These are phyloP conservation scores for Areca catechu DNA, from an alignment of 176 grass and related monocot species.

Conservation along the genomic window DNA sequence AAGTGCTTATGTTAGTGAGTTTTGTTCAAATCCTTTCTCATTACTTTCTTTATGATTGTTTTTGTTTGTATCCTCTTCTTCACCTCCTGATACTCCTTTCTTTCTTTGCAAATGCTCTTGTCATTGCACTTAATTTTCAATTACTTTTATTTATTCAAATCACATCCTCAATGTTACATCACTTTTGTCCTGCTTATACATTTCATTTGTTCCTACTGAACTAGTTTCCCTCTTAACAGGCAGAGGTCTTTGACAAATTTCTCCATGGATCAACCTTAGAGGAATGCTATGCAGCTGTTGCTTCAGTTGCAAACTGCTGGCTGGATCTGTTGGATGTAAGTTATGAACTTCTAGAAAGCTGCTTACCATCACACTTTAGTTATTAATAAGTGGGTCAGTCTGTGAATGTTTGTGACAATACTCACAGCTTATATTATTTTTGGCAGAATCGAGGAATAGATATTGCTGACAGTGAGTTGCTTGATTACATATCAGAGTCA, in stretches of 20 bases:
- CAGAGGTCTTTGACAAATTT: conserved; percentile 98
- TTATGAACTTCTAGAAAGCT: not conserved
- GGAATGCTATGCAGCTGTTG: conserved; percentile 95
- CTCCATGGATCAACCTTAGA: conserved; percentile 91
- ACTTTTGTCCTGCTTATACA: too few relatives aligned
- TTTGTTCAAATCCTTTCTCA: too few relatives aligned
- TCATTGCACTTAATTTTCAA: too few relatives aligned
- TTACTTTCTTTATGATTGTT: too few relatives aligned
- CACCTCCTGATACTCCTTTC: too few relatives aligned
- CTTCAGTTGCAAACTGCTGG: conserved; percentile 92
- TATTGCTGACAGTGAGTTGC: conserved; percentile 86
- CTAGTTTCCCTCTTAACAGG: conserved; percentile 41
- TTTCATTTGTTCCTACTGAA: too few relatives aligned
- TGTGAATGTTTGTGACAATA: conserved; percentile 21
- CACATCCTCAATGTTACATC: too few relatives aligned
- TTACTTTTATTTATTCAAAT: too few relatives aligned
- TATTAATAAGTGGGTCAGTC: not conserved
- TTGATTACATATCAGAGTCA: conserved; percentile 90
- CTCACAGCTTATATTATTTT: conserved; percentile 10
- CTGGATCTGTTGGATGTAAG: conserved; percentile 93
- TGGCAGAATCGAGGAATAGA: conserved; percentile 93
- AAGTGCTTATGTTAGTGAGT: too few relatives aligned
- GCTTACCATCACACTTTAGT: not conserved
- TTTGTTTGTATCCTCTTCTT: too few relatives aligned
- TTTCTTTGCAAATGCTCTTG: too few relatives aligned